phyloP scores from a whole-genome alignment of 202 grass and related monocot genomes.

The Musa balbisiana region DNA sequence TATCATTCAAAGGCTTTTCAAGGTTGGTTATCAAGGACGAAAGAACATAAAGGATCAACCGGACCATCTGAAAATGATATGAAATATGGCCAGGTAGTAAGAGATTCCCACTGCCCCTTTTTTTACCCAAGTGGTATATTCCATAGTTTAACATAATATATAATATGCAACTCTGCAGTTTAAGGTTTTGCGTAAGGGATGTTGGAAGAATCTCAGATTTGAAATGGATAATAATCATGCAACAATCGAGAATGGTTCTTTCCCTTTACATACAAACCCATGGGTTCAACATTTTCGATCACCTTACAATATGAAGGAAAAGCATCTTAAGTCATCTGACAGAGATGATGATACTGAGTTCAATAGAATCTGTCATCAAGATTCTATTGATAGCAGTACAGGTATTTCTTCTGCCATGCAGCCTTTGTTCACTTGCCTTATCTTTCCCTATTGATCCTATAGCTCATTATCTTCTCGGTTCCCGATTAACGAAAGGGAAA shows the following conservation, averaged over 20 bases:
- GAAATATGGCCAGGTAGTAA: conserved; percentile 12
- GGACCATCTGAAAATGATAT: not conserved
- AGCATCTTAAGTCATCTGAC: not conserved
- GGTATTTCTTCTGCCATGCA: not conserved
- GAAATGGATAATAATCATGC: not conserved
- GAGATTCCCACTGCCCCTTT: too few relatives aligned
- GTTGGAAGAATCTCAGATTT: conserved; percentile 4
- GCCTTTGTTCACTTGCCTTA: too few relatives aligned
- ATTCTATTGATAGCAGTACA: not conserved
- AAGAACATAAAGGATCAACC: not conserved
- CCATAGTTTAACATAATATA: not conserved
- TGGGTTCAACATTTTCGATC: conserved; percentile 23
- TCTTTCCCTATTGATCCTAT: not conserved
- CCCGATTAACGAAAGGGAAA: too few relatives aligned
- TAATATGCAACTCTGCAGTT: not conserved
- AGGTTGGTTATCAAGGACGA: not conserved
- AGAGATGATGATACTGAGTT: not conserved
- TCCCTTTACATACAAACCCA: conserved; percentile 4
- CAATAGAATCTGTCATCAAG: not conserved
- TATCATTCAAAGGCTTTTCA: not conserved
- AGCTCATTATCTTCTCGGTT: not conserved
- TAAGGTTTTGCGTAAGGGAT: conserved; percentile 15
- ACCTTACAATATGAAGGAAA: not conserved
- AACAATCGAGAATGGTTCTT: not conserved
- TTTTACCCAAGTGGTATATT: not conserved